phyloP scores from a whole-genome alignment of 2,329 filamentous ascomycete species.

The Leptographium radiaticola region DNA sequence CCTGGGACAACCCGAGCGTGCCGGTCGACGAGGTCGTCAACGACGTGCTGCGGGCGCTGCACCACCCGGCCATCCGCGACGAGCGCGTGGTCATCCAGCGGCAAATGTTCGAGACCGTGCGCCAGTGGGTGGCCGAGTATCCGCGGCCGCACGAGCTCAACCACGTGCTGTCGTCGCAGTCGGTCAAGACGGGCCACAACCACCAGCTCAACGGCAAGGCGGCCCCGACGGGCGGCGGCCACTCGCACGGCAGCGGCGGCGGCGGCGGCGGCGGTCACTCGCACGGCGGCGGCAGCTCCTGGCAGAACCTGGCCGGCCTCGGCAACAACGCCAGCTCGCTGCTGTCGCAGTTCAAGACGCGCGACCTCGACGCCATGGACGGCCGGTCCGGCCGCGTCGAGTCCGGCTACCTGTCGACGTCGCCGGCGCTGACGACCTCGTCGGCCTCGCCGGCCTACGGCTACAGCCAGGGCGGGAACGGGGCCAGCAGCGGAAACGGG shows the following conservation, averaged over 20 bases:
- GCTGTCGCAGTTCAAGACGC: slow-evolving; percentile 47
- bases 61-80: slow-evolving; percentile 76
- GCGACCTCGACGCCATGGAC: slow-evolving; percentile 43
- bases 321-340: slow-evolving; percentile 32
- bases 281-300: slow-evolving; percentile 13
- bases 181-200: slow-evolving; percentile 73
- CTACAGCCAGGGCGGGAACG: slow-evolving; percentile 22
- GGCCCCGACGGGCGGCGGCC: slow-evolving; percentile 17
- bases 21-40: slow-evolving; percentile 71
- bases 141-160: slow-evolving; percentile 57
- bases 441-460: slow-evolving; percentile 21
- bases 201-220: slow-evolving; percentile 36
- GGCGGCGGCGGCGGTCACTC: slow-evolving; percentile 14
- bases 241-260: slow-evolving; percentile 11
- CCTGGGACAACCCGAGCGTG: slow-evolving; percentile 80
- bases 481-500: neutral
- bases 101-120: slow-evolving; percentile 79
- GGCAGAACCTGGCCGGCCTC: slow-evolving; percentile 25
- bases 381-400: slow-evolving; percentile 25
- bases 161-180: slow-evolving; percentile 65
- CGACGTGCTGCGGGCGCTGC: slow-evolving; percentile 73
- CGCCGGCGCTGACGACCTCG: slow-evolving; percentile 16
- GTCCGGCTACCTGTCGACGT: slow-evolving; percentile 20
- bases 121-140: slow-evolving; percentile 63
- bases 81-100: slow-evolving; percentile 66